A percentile compares a stretch with the other conserved stretches of the same genome.
phyloP scores from a whole-genome alignment of 768 basidiomycete genomes.

The Russula olivacea region DNA sequence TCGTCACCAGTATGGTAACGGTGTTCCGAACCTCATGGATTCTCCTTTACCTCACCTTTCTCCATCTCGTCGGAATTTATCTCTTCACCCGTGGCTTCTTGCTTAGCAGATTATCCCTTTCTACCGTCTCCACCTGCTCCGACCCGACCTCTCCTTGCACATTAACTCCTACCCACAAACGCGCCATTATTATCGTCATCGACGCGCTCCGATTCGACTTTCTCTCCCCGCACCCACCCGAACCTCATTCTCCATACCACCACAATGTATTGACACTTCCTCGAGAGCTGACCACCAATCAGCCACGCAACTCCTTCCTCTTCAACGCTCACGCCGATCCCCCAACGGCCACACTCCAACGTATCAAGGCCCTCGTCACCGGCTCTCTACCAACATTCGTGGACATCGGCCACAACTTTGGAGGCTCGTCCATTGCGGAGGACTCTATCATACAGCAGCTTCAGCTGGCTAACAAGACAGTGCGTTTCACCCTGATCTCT shows the following conservation, averaged over 20 bases:
- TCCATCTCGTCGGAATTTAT: slow-evolving; percentile 77
- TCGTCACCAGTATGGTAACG: background rate
- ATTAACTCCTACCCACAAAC: slow-evolving; percentile 60
- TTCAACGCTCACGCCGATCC: slow-evolving; percentile 91
- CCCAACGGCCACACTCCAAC: slow-evolving; percentile 90
- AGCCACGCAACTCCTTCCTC: slow-evolving; percentile 73
- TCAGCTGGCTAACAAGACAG: slow-evolving; percentile 50
- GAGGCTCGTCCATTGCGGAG: slow-evolving; percentile 77
- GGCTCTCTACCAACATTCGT: slow-evolving; percentile 95
- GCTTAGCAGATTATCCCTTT: slow-evolving; percentile 66
- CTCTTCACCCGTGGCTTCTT: slow-evolving; percentile 93
- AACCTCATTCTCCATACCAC: slow-evolving; percentile 59
- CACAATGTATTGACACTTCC: slow-evolving; percentile 83
- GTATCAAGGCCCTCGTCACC: slow-evolving; percentile 92
- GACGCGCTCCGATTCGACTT: slow-evolving; percentile 96
- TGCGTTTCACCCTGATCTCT: slow-evolving; percentile 29
- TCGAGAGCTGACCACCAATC: slow-evolving; percentile 51
- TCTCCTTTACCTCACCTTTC: slow-evolving; percentile 53
- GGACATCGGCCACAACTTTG: slow-evolving; percentile 91
- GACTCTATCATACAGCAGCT: slow-evolving; percentile 84
- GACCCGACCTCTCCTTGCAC: slow-evolving; percentile 36
- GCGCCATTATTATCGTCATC: slow-evolving; percentile 81
- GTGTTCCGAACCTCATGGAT: slow-evolving; percentile 28
- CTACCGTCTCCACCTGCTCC: slow-evolving; percentile 45
- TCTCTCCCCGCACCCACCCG: slow-evolving; percentile 62